Conservation (phyloP, 73 alveolate genomes). For the Paramecium biaurelia region DNA sequence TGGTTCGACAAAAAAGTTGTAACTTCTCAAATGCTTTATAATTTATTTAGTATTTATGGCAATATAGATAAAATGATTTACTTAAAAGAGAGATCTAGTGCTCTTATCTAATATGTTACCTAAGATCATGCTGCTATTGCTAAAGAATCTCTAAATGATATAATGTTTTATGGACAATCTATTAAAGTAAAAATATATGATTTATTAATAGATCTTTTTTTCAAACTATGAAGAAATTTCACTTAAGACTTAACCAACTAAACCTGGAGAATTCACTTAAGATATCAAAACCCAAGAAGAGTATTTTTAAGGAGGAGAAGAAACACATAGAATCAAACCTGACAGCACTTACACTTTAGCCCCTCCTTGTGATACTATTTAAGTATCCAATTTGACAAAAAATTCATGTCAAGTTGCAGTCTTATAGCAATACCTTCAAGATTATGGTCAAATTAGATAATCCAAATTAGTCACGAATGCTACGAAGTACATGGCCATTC, state of each 20-base stretch:
- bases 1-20: constrained; percentile 61
- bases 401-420: background rate
- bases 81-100: constrained; percentile 56
- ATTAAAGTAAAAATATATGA: constrained; percentile 11
- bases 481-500: constrained; percentile 8
- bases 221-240: background rate
- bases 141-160: constrained; percentile 60
- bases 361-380: constrained; percentile 46
- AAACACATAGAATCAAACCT: constrained; percentile 40
- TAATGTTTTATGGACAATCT: constrained; percentile 52
- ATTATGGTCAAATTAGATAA: constrained; percentile 2
- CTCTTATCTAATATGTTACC: constrained; percentile 41
- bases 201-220: background rate
- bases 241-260: background rate
- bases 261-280: background rate
- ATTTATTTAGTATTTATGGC: constrained; percentile 57
- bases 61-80: constrained; percentile 54
- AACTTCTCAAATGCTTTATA: constrained; percentile 52
- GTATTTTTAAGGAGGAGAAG: constrained; percentile 41
- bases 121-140: constrained; percentile 61
- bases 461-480: constrained; percentile 8
- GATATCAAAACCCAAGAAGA: constrained; percentile 19
- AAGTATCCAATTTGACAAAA: background rate
- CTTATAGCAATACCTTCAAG: background rate
- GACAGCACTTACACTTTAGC: constrained; percentile 33